Percentiles rank a stretch among this genome's conserved stretches.
Conservation (phyloP, 2,329 filamentous ascomycete genomes). For the Waltergamsia citrina region DNA sequence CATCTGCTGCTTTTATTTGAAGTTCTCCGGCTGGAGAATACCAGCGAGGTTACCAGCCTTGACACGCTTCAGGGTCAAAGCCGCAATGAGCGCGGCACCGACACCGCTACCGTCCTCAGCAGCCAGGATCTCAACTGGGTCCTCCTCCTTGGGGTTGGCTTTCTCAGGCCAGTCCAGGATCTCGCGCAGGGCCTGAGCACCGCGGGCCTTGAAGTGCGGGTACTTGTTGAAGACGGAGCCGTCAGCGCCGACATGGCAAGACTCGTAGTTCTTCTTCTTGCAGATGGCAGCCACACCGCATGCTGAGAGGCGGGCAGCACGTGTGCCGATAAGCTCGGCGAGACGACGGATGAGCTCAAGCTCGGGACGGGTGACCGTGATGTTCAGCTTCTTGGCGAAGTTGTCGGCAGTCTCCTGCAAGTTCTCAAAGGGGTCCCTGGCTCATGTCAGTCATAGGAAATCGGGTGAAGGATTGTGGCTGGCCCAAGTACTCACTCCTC, state of each 20-base stretch:
- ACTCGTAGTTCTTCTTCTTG: conserved; percentile 86
- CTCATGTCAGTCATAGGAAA: not conserved
- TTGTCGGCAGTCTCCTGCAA: conserved; percentile 79
- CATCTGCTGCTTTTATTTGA: conserved; percentile 23
- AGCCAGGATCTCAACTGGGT: conserved; percentile 78
- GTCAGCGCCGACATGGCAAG: conserved; percentile 91
- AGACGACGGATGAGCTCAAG: conserved; percentile 82
- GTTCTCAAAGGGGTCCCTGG: conserved; percentile 88
- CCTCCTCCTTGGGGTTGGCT: conserved; percentile 59
- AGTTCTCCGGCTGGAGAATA: conserved; percentile 57
- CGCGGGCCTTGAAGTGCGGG: conserved; percentile 91
- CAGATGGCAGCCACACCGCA: conserved; percentile 94
- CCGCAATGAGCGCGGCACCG: conserved; percentile 90
- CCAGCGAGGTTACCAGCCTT: conserved; percentile 53
- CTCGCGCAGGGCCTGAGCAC: conserved; percentile 81
- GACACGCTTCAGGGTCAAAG: conserved; percentile 55
- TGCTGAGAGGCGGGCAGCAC: conserved; percentile 83
- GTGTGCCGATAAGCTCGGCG: conserved; percentile 89
- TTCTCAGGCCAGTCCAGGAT: conserved; percentile 88
- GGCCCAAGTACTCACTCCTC: conserved; percentile 59
- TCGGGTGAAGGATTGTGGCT: not conserved
- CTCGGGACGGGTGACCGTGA: conserved; percentile 65
- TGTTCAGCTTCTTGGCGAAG: conserved; percentile 65
- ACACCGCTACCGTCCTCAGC: conserved; percentile 96
- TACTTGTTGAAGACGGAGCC: conserved; percentile 99